Percentiles rank a stretch among this genome's conserved stretches.
phyloP scores from a whole-genome alignment of 1,284 basidiomycete species.

The Vanrija sp. region DNA sequence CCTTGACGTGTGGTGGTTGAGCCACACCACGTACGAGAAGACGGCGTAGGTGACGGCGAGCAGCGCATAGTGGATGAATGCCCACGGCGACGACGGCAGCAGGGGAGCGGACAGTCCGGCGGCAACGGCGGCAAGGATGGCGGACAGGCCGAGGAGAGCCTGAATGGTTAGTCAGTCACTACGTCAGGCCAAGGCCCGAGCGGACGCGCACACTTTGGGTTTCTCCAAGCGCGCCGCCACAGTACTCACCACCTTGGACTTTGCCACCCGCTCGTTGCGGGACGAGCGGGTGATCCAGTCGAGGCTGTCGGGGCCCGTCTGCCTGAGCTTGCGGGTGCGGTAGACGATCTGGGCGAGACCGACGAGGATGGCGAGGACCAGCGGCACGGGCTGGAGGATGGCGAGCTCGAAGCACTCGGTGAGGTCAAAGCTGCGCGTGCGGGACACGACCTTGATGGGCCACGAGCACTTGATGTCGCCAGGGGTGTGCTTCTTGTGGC shows the following conservation, averaged over 20 bases:
- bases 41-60: slow-evolving; percentile 32
- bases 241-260: slow-evolving; percentile 65
- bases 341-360: slow-evolving; percentile 50
- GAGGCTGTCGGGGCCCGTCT: slow-evolving; percentile 10
- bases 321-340: slow-evolving; percentile 34
- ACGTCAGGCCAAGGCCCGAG: slow-evolving; percentile 21
- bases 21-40: slow-evolving; percentile 39
- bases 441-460: slow-evolving; percentile 51
- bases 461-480: slow-evolving; percentile 26
- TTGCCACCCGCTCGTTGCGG: slow-evolving; percentile 55
- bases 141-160: slow-evolving; percentile 41
- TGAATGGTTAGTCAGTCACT: slow-evolving; percentile 35
- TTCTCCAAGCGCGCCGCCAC: slow-evolving; percentile 38
- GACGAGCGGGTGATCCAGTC: slow-evolving; percentile 21
- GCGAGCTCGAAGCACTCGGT: slow-evolving; percentile 81
- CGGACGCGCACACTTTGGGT: slow-evolving; percentile 43
- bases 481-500: background rate
- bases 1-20: slow-evolving; percentile 73
- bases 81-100: slow-evolving; percentile 50
- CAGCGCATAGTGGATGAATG: slow-evolving; percentile 19
- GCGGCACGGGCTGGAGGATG: slow-evolving; percentile 57
- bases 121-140: slow-evolving; percentile 55
- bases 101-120: slow-evolving; percentile 56
- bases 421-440: slow-evolving; percentile 65
- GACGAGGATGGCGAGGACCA: slow-evolving; percentile 55